Evolutionary conservation across 352 stramenopile species (phyloP).

Genomic region (Phytophthora lateralis): DNA sequence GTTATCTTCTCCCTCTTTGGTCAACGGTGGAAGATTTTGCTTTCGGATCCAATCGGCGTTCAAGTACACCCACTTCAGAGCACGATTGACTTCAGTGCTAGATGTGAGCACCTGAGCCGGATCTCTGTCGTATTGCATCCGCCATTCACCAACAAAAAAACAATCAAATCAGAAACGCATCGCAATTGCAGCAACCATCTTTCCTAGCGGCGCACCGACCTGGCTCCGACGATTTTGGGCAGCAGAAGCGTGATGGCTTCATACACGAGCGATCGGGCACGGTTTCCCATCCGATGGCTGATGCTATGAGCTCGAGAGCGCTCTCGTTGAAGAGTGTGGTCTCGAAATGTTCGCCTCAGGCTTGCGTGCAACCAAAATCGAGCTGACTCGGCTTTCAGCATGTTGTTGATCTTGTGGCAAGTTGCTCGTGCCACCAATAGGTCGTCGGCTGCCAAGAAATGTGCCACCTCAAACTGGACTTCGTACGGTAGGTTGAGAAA

Average conservation of each 20-base stretch:
- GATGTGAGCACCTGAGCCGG: slow-evolving; percentile 72
- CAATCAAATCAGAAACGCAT: not conserved
- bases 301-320: slow-evolving; percentile 56
- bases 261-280: slow-evolving; percentile 75
- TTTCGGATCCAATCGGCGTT: slow-evolving; percentile 87
- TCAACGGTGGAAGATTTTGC: slow-evolving; percentile 58
- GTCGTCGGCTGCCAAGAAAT: slow-evolving; percentile 79
- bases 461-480: slow-evolving; percentile 78
- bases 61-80: slow-evolving; percentile 88
- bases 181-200: not conserved
- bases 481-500: slow-evolving; percentile 84
- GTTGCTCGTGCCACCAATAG: slow-evolving; percentile 72
- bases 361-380: slow-evolving; percentile 86
- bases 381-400: slow-evolving; percentile 83
- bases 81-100: slow-evolving; percentile 67
- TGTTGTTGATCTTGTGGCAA: slow-evolving; percentile 83
- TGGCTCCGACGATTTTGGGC: slow-evolving; percentile 73
- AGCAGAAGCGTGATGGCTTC: slow-evolving; percentile 79
- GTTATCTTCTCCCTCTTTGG: slow-evolving; percentile 22
- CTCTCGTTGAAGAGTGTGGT: slow-evolving; percentile 48
- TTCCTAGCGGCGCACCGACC: slow-evolving; percentile 33
- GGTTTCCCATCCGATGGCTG: slow-evolving; percentile 52
- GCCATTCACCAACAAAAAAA: not conserved
- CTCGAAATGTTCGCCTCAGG: slow-evolving; percentile 70
- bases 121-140: slow-evolving; percentile 44